Evolutionary conservation across 352 stramenopile genomes (phyloP), one percentile per base, ranked within the genome.

Genomic region (Poterioochromonas sp.): DNA sequence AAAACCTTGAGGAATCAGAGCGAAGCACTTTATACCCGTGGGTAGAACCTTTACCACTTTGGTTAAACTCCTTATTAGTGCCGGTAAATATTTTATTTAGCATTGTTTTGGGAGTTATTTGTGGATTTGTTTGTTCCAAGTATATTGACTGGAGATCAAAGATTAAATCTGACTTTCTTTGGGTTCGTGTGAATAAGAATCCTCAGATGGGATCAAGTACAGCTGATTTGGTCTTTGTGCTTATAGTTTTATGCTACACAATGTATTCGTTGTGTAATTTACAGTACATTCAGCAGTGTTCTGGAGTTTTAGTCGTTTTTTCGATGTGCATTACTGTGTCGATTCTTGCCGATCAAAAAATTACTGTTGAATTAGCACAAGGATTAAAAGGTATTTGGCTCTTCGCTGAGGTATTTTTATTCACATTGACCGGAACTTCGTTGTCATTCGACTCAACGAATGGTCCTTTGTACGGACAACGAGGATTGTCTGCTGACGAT

Each of bases 271-370:
- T 63, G 29, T 63, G 53, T 26, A 63, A 5, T 32, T 26, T 26
- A 32, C 53, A 63, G 29, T 63, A 63, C 26, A 63, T 63, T 63
- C 53, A 63, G 29, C 53, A 63, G 26, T 63, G 8, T 11, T 63
- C 53, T 34, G 53, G 53, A 32, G 29, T 63, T 34, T 34, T 63
- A 3, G 53, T 26, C 2, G 53, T 63, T 11, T 63, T 63, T 34
- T 35, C 29, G 3, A 32, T 2, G 11, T 5, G 8, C 18, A 5
- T 63, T 3, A 63, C 53, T 8, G 18, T 63, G 8, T 11, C 53
- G 11, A 35, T 5, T 11, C 8, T 63, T 3, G 53, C 53, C 29
- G 8, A 5, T 5, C 11, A 32, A 26, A 34, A 34, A 32, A 26
- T 34, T 29, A 3, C 29, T 29, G 8, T 29, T 35, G 18, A 35